These are phyloP conservation scores for Huiozyma naganishii DNA, from an alignment of 805 yeast genomes.

Conservation along the genomic window DNA sequence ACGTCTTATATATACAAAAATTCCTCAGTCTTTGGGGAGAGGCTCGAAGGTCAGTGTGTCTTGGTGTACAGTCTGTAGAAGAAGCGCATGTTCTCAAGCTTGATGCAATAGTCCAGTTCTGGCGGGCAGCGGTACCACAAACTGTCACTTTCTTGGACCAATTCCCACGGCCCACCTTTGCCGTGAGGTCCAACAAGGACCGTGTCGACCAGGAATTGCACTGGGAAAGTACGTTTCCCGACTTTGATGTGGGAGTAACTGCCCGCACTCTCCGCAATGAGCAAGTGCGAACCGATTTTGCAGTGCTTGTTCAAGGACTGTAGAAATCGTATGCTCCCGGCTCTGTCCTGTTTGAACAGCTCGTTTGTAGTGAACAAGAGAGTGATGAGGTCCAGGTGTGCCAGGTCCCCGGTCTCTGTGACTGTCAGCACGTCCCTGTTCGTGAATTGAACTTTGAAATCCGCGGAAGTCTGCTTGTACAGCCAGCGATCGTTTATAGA, in stretches of 20 bases:
- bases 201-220: conserved; percentile 69
- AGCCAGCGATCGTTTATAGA: conserved; percentile 47
- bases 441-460: conserved; percentile 26
- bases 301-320: conserved; percentile 43
- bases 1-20: too few species aligned
- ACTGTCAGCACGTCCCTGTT: conserved; percentile 30
- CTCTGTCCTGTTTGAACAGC: conserved; percentile 57
- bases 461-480: conserved; percentile 26
- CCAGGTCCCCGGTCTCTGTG: conserved; percentile 20
- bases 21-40: too few species aligned
- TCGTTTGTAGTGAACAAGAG: conserved; percentile 81
- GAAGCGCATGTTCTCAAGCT: conserved; percentile 80
- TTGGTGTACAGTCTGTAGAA: conserved; percentile 66
- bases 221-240: conserved; percentile 71
- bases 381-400: conserved; percentile 44
- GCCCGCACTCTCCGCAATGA: conserved; percentile 83
- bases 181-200: conserved; percentile 43
- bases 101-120: conserved; percentile 48
- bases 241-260: conserved; percentile 72
- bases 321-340: conserved; percentile 49
- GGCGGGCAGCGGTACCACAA: conserved; percentile 64
- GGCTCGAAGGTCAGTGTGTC: conserved; percentile 9
- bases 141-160: conserved; percentile 57
- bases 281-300: conserved; percentile 43
- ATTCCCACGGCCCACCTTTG: conserved; percentile 54